Base-by-base conservation (phyloP, 176 grass and related monocot species). In the Eragrostis nindensis region DNA sequence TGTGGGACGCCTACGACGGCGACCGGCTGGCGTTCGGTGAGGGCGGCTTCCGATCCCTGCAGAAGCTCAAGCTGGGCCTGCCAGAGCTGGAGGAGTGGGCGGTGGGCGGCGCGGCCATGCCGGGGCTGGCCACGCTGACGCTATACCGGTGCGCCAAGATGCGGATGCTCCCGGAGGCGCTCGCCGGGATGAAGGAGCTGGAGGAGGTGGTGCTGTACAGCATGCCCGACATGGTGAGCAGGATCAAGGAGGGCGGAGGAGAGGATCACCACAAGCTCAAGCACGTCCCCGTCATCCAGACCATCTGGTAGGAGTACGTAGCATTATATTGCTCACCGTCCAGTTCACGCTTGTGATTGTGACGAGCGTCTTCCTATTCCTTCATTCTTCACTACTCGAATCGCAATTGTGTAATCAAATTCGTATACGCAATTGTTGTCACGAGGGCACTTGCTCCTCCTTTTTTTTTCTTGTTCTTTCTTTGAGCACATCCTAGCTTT, bases 161-260 rank as follows among this genome's bases (percentile, higher is more conserved):
- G 80, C 26, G 78, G 86, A 80, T 82, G 86, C 78, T 91, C 6
- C 89, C 85, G 42, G 73, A 91, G 62, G 81, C 77, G 16, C 63
- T 91, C 41, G 60, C 65, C 36, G 83, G 73, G 53, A 83, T 84
- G 81, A 29, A 4, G 74, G 79, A 90, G 36, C 89, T 91, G 19
- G 70, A 91, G 86, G 89, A 91, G 86, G 25, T 91, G 25, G 80
- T 80, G 69, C 49, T 91, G 43, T 85, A 78, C 77, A 61, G 68
- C 27, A 91, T 91, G 89, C 75, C 80, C 1, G 8, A 55, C 62
- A 87, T 91, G 56, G 85, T 87, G 60, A n/a, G 36, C 19, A 86
- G 78, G 73, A 84, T 91, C 70, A 70, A 77, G 48, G 78, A 86
- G 32, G 67, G 17, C 8, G 65, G 75, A 46, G 86, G 86, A 5